A percentile compares a stretch with the other conserved stretches of the same genome.
Evolutionary conservation across 148 eudicot genomes (phyloP).

Genomic region (Chenopodium album): DNA sequence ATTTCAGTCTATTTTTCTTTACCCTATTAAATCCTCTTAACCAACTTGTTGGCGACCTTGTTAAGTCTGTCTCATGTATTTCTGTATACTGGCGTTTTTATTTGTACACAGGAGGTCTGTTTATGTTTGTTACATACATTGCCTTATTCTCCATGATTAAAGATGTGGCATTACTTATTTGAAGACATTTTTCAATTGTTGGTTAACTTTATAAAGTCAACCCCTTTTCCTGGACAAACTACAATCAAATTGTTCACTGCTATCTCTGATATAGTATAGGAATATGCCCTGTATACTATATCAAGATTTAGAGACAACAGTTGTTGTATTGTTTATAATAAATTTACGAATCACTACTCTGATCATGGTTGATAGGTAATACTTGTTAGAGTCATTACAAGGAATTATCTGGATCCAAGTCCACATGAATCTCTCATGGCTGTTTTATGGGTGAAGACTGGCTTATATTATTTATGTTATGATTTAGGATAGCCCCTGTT

Average conservation of each 20-base stretch:
- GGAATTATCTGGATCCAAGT: too few species aligned
- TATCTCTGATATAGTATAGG: background rate
- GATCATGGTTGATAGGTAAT: background rate
- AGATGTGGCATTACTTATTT: background rate
- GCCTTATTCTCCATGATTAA: background rate
- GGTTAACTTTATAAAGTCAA: background rate
- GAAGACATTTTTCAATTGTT: background rate
- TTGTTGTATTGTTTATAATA: too few species aligned
- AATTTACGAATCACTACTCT: too few species aligned
- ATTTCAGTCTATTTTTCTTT: background rate
- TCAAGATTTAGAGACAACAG: background rate
- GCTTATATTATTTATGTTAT: background rate
- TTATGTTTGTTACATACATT: too few species aligned
- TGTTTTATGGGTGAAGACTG: background rate
- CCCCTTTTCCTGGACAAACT: background rate
- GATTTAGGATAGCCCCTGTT: too few species aligned
- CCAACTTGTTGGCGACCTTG: background rate
- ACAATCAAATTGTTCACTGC: background rate
- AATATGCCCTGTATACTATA: background rate
- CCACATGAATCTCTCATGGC: too few species aligned
- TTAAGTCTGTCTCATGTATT: background rate
- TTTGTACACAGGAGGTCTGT: background rate
- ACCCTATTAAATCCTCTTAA: background rate
- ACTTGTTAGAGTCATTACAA: too few species aligned
- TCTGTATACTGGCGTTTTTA: background rate